phyloP scores from a whole-genome alignment of 768 basidiomycete genomes.

The Pulveroboletus sp. region DNA sequence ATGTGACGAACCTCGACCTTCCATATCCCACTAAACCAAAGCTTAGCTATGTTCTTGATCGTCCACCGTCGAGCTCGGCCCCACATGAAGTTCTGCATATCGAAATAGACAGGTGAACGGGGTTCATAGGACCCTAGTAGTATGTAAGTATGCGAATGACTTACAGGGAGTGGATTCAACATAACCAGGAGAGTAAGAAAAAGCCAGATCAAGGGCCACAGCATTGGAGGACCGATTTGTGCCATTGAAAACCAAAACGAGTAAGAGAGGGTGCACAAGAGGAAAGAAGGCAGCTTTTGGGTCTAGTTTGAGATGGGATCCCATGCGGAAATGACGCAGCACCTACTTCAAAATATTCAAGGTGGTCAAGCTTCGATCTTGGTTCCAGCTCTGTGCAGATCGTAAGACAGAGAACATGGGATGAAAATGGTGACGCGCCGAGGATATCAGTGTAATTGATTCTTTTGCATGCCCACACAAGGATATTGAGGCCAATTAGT shows the following conservation, averaged over 20 bases:
- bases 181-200: slow-evolving; percentile 54
- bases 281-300: slow-evolving; percentile 66
- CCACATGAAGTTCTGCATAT: slow-evolving; percentile 41
- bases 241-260: slow-evolving; percentile 83
- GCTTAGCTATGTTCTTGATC: slow-evolving; percentile 52
- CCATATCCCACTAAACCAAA: slow-evolving; percentile 66
- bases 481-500: slow-evolving; percentile 75
- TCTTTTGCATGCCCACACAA: slow-evolving; percentile 69
- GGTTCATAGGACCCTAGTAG: not conserved
- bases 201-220: slow-evolving; percentile 84
- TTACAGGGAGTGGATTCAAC: slow-evolving; percentile 70
- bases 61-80: slow-evolving; percentile 66
- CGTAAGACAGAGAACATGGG: not conserved
- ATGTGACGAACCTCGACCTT: slow-evolving; percentile 60
- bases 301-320: not conserved
- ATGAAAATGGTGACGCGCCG: slow-evolving; percentile 42
- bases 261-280: slow-evolving; percentile 67
- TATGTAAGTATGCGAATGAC: slow-evolving; percentile 1
- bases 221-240: slow-evolving; percentile 60
- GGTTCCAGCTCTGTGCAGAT: slow-evolving; percentile 56
- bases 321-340: slow-evolving; percentile 1
- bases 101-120: slow-evolving; percentile 35
- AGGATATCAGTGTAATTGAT: slow-evolving; percentile 94
- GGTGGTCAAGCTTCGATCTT: slow-evolving; percentile 68
- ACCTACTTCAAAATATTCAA: slow-evolving; percentile 67